phyloP scores from a whole-genome alignment of 163 green algal species.

The Prototheca wickerhamii region DNA sequence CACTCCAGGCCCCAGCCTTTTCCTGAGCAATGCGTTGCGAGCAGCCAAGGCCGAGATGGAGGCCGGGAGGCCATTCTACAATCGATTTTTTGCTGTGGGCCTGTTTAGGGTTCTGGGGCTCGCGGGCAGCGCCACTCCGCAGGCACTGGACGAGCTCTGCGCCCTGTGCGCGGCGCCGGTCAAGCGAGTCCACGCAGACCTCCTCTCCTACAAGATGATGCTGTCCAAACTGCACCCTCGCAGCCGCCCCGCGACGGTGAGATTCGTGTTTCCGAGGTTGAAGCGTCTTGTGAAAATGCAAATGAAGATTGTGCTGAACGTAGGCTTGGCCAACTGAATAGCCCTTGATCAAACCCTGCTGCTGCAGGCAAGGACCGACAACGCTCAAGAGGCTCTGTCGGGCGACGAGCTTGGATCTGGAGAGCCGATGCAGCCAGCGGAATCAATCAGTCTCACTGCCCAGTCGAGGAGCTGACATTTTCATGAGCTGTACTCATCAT shows the following conservation, averaged over 20 bases:
- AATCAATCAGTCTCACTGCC: too few species aligned
- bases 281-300: too few species aligned
- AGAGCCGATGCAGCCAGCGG: too few species aligned
- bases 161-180: conserved; percentile 46
- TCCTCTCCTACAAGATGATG: conserved; percentile 74
- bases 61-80: conserved; percentile 25
- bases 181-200: conserved; percentile 58
- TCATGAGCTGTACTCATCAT: too few species aligned
- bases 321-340: too few species aligned
- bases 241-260: conserved; percentile 77
- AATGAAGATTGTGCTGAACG: too few species aligned
- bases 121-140: conserved; percentile 38
- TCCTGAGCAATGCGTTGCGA: conserved; percentile 25
- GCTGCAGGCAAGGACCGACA: too few species aligned
- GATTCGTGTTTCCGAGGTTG: conserved; percentile 7
- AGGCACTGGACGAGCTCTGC: conserved; percentile 65
- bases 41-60: conserved; percentile 8
- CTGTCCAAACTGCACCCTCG: conserved; percentile 66
- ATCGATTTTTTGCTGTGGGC: conserved; percentile 34
- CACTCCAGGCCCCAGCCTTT: too few species aligned
- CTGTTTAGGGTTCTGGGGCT: conserved; percentile 58
- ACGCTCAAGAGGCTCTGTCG: too few species aligned
- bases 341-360: too few species aligned
- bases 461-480: too few species aligned
- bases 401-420: too few species aligned